Conservation (phyloP, 164 flowering plant genomes). For the Annona squamosa region DNA sequence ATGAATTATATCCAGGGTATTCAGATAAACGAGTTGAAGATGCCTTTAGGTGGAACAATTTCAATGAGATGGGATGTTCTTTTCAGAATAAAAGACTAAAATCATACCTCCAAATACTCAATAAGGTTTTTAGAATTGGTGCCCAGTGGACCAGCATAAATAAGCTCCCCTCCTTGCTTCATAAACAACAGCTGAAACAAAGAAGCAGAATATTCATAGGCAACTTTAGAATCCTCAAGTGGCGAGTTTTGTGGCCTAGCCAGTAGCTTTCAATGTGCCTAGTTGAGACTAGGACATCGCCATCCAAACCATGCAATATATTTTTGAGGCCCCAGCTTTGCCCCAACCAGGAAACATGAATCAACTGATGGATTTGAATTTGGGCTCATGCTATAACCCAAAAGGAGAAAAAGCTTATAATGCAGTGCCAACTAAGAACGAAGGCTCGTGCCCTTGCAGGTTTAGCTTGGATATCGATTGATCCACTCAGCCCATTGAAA, state of each 20-base stretch:
- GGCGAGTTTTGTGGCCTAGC: neutral
- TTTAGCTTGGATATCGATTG: neutral
- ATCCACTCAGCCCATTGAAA: neutral
- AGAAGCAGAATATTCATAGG: neutral
- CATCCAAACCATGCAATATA: neutral
- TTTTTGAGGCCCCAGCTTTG: neutral
- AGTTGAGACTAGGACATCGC: neutral
- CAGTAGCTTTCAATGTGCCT: neutral
- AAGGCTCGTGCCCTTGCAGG: neutral
- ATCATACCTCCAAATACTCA: conserved; percentile 71
- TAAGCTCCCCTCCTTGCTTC: conserved; percentile 94
- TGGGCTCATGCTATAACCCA: neutral
- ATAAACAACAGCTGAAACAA: conserved; percentile 70
- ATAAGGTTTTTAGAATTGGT: conserved; percentile 61
- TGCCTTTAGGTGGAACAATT: neutral
- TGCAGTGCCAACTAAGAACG: neutral
- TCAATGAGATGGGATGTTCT: neutral
- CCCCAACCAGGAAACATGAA: neutral
- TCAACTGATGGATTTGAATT: neutral
- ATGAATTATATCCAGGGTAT: neutral
- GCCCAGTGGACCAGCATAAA: conserved; percentile 93
- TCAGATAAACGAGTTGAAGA: neutral
- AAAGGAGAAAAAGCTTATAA: neutral
- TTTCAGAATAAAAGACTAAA: neutral
- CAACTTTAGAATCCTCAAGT: neutral